Evolutionary conservation across 1,139 yeast genomes (phyloP).

Genomic region (Pichia sp.): DNA sequence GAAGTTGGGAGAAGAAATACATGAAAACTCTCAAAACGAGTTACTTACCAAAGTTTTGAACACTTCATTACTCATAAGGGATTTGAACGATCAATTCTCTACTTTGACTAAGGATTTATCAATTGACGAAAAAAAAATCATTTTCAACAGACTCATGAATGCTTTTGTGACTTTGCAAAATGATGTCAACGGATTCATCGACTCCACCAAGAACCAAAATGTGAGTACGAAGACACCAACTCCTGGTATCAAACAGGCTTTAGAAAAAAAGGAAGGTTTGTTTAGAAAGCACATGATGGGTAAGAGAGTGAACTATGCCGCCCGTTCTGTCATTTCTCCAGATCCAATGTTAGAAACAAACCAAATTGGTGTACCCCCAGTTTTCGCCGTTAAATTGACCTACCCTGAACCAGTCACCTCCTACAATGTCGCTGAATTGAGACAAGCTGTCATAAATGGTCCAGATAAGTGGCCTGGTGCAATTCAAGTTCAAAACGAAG

Average conservation of each 20-base stretch:
- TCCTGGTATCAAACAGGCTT: slow-evolving; percentile 96
- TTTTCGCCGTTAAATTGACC: slow-evolving; percentile 89
- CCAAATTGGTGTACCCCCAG: slow-evolving; percentile 99
- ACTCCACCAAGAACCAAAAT: slow-evolving; percentile 82
- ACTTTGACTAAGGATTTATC: slow-evolving; percentile 61
- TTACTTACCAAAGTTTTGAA: slow-evolving; percentile 73
- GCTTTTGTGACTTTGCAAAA: slow-evolving; percentile 92
- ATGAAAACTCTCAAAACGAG: slow-evolving; percentile 92
- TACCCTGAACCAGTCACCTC: slow-evolving; percentile 99
- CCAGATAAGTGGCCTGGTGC: slow-evolving; percentile 99
- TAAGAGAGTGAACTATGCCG: slow-evolving; percentile 97
- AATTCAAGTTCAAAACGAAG: slow-evolving; percentile 90
- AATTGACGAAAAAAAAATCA: slow-evolving; percentile 65
- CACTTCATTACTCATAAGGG: slow-evolving; percentile 79
- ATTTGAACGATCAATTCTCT: slow-evolving; percentile 75
- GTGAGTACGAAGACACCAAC: slow-evolving; percentile 58
- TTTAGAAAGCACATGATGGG: slow-evolving; percentile 99
- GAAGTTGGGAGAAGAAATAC: slow-evolving; percentile 94
- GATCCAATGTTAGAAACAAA: slow-evolving; percentile 97
- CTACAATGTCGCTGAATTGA: slow-evolving; percentile 81
- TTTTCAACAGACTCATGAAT: slow-evolving; percentile 89
- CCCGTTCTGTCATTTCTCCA: slow-evolving; percentile 98
- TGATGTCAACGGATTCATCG: slow-evolving; percentile 91
- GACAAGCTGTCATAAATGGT: slow-evolving; percentile 95
- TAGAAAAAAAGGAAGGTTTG: slow-evolving; percentile 97